Conservation (phyloP, 306 rosid genomes). For the Pterocarpus macrocarpus region DNA sequence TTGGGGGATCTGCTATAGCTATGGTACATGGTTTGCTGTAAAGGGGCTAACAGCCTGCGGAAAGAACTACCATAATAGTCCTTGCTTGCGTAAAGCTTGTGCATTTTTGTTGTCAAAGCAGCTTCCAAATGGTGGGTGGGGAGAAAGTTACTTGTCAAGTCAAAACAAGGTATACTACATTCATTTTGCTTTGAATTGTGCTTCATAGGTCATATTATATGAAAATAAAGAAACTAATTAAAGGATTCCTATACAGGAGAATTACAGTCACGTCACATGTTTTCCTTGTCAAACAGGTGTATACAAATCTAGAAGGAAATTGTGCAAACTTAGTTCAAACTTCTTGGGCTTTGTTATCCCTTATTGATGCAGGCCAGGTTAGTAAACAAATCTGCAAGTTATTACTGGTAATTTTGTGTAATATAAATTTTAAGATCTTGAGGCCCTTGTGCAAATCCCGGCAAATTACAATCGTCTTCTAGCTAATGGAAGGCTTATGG, state of each 20-base stretch:
- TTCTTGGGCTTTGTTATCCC: slow-evolving; percentile 79
- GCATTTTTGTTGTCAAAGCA: slow-evolving; percentile 75
- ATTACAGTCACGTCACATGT: neutral
- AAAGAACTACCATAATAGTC: slow-evolving; percentile 52
- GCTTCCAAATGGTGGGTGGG: slow-evolving; percentile 80
- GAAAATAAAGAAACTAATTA: neutral
- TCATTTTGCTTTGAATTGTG: slow-evolving; percentile 4
- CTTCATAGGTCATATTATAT: neutral
- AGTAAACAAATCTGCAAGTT: neutral
- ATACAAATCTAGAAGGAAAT: slow-evolving; percentile 66
- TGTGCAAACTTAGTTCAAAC: slow-evolving; percentile 70
- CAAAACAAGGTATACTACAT: slow-evolving; percentile 59
- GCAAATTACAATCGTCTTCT: neutral
- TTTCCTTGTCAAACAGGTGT: slow-evolving; percentile 55
- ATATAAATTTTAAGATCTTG: neutral
- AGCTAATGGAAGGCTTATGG: no score
- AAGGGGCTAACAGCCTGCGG: slow-evolving; percentile 64
- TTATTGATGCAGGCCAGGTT: slow-evolving; percentile 82
- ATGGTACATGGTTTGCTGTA: slow-evolving; percentile 78
- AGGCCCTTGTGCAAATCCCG: no score
- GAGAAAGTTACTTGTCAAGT: slow-evolving; percentile 79
- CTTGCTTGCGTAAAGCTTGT: slow-evolving; percentile 65
- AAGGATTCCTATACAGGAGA: neutral
- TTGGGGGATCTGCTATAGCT: slow-evolving; percentile 89
- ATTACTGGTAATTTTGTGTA: neutral